phyloP scores from a whole-genome alignment of 345 rosid genomes.

The Corchorus capsularis region DNA sequence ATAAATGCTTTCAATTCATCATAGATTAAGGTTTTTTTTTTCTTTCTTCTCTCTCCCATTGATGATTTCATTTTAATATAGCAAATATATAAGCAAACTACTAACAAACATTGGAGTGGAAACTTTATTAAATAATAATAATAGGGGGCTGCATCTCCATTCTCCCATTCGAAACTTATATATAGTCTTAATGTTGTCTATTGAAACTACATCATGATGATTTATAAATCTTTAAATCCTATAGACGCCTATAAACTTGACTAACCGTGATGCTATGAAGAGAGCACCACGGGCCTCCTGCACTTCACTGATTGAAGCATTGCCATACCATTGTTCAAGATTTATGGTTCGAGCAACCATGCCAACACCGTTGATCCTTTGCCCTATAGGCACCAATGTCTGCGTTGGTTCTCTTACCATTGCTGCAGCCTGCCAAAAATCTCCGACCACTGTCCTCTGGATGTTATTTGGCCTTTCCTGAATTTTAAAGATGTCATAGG shows the following conservation, averaged over 20 bases:
- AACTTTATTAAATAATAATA: too few relatives aligned
- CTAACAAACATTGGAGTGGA: too few relatives aligned
- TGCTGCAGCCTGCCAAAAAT: conserved; percentile 23
- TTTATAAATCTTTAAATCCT: background rate
- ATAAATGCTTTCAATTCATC: too few relatives aligned
- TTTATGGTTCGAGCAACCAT: background rate
- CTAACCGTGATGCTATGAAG: conserved; percentile 16
- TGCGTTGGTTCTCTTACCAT: background rate
- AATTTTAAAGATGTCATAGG: background rate
- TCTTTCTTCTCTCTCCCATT: too few relatives aligned
- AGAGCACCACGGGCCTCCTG: conserved; percentile 2
- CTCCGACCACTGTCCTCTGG: background rate
- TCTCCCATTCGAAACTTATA: too few relatives aligned
- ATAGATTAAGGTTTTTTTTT: too few relatives aligned
- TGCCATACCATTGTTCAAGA: conserved; percentile 18
- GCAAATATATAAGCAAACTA: too few relatives aligned
- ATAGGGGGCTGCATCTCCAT: too few relatives aligned
- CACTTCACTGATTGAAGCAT: conserved; percentile 18
- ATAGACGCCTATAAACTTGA: conserved; percentile 20
- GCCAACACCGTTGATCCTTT: conserved; percentile 14
- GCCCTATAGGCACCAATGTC: background rate
- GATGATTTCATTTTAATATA: too few relatives aligned
- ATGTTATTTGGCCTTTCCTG: conserved; percentile 24
- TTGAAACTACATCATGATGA: too few relatives aligned
- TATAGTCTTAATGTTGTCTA: too few relatives aligned